Conservation (phyloP, 352 stramenopile species). For the Globisporangium yorkense region DNA sequence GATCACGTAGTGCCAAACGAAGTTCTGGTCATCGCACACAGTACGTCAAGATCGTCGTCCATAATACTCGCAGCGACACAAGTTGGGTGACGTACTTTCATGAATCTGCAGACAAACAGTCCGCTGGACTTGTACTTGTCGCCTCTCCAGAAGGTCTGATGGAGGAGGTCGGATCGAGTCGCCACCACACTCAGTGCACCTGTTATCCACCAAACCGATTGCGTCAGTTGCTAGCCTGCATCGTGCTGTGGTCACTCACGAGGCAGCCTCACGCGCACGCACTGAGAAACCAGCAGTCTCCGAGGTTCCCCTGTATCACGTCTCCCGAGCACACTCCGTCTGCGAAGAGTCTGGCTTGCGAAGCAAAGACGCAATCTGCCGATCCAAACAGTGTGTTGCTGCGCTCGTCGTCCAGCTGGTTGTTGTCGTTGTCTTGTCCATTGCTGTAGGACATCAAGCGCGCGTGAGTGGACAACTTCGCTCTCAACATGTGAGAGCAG, state of each 20-base stretch:
- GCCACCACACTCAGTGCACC: conserved; percentile 86
- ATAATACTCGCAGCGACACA: not conserved
- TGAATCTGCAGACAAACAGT: conserved; percentile 88
- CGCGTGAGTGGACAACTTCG: too few relatives aligned
- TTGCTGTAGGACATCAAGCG: not conserved
- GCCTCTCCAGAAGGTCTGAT: conserved; percentile 74
- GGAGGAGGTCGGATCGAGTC: conserved; percentile 68
- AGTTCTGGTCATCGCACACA: conserved; percentile 45
- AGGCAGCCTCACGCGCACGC: conserved; percentile 5
- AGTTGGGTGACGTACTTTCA: conserved; percentile 59
- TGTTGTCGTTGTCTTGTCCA: conserved; percentile 21
- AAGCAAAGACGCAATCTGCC: conserved; percentile 42
- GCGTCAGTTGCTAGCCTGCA: not conserved
- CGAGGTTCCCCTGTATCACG: conserved; percentile 87
- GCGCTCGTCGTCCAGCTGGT: conserved; percentile 25
- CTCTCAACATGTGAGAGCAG: too few relatives aligned
- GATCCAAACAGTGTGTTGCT: conserved; percentile 13
- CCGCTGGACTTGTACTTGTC: conserved; percentile 73
- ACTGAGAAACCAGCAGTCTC: conserved; percentile 92
- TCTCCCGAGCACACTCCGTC: conserved; percentile 75
- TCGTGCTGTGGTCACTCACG: too few relatives aligned
- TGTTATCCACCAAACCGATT: conserved; percentile 10
- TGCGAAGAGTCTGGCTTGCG: conserved; percentile 64
- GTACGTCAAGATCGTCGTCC: not conserved
- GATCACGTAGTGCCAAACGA: conserved; percentile 89